Conservation (phyloP, 371 early-diverging fungal genomes). For the Parasitella parasitica region DNA sequence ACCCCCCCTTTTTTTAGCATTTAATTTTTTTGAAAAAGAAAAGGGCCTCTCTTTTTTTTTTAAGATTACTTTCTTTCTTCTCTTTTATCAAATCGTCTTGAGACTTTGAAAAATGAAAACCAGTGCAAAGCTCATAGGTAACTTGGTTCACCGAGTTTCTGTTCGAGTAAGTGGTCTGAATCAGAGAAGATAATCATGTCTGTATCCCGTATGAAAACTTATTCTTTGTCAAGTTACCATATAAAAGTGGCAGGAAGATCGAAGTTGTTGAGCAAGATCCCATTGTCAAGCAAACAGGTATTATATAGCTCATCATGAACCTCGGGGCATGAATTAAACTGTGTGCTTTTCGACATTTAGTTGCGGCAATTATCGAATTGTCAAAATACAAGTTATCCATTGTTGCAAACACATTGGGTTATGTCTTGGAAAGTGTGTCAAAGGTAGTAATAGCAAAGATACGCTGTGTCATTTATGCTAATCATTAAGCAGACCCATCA, state of each 20-base stretch:
- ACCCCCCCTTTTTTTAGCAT: no score
- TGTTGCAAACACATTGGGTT: conserved; percentile 57
- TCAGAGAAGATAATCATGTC: background rate
- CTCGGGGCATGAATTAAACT: background rate
- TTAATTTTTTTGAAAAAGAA: background rate
- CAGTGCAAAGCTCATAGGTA: conserved; percentile 51
- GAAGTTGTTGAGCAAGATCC: conserved; percentile 67
- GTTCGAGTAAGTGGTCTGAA: conserved; percentile 38
- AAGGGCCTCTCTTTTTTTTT: background rate
- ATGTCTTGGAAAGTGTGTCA: conserved; percentile 61
- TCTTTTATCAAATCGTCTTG: background rate
- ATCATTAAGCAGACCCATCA: conserved; percentile 17
- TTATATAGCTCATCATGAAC: background rate
- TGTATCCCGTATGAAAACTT: no score
- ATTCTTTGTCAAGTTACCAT: conserved; percentile 49
- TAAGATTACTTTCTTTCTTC: background rate
- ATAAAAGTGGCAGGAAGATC: conserved; percentile 52
- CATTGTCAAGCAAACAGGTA: conserved; percentile 64
- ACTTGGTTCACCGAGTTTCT: conserved; percentile 53
- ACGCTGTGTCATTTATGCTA: background rate
- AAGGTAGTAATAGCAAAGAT: conserved; percentile 45
- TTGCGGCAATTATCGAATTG: conserved; percentile 66
- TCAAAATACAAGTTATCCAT: conserved; percentile 58
- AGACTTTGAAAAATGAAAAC: conserved; percentile 26
- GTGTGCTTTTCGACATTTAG: conserved; percentile 8